Percentiles rank a stretch among this genome's conserved stretches.
Evolutionary conservation across 768 basidiomycete genomes (phyloP).

Genomic region (Fistulinella prunicolor): DNA sequence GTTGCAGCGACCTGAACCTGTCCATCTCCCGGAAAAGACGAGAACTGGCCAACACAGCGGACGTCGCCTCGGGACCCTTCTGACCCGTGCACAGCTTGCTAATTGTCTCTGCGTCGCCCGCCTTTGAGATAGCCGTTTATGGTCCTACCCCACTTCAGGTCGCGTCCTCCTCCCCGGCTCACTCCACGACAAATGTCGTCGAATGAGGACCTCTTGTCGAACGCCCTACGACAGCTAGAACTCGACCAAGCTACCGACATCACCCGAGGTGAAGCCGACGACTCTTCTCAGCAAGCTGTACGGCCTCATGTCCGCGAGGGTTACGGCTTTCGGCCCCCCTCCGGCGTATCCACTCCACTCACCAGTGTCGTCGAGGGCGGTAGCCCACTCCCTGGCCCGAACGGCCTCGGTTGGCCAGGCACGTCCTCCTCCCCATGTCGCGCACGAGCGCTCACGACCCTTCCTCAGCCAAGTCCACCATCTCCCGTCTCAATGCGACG

Average conservation of each 20-base stretch:
- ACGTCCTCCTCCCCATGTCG: constrained; percentile 20
- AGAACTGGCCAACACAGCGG: too few relatives aligned
- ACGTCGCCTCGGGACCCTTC: constrained; percentile 9
- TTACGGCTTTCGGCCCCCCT: constrained; percentile 76
- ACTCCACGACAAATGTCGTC: constrained; percentile 5
- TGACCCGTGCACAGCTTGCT: constrained; percentile 16
- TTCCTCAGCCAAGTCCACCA: constrained; percentile 78
- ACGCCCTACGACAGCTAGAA: constrained; percentile 48
- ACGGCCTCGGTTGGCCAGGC: constrained; percentile 96
- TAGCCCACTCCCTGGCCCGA: constrained; percentile 45
- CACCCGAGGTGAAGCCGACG: too few relatives aligned
- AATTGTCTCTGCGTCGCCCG: too few relatives aligned
- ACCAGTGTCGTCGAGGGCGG: constrained; percentile 25
- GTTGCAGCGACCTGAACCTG: too few relatives aligned
- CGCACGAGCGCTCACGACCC: constrained; percentile 12
- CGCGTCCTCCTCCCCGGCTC: too few relatives aligned
- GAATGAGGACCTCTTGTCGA: constrained; percentile 33
- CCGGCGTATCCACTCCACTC: constrained; percentile 64
- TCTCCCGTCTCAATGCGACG: constrained; percentile 79
- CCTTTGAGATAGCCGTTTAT: constrained; percentile 28
- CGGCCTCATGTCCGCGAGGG: constrained; percentile 59
- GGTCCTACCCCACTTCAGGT: too few relatives aligned
- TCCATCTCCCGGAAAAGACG: too few relatives aligned
- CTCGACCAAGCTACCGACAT: constrained; percentile 16
- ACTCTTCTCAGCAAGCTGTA: constrained; percentile 18